phyloP scores from a whole-genome alignment of 805 yeast genomes.

The Nakazawaea wickerhamii region DNA sequence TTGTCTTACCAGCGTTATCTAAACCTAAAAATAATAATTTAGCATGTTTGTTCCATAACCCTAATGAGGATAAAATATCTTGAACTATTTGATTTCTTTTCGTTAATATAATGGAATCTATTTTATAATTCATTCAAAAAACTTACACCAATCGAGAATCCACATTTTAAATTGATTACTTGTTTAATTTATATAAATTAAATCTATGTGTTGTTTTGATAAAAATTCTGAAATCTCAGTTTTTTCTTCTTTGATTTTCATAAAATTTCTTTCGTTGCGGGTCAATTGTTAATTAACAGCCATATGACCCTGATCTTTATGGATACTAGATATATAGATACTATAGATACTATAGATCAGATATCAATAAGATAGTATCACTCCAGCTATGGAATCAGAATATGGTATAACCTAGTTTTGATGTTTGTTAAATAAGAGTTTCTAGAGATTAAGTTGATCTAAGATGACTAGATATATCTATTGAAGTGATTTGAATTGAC shows the following conservation, averaged over 20 bases:
- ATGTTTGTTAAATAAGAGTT: too few species aligned
- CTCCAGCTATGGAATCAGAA: too few species aligned
- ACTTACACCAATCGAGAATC: not conserved
- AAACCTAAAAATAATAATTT: conserved; percentile 92
- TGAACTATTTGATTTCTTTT: conserved; percentile 44
- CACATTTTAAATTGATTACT: not conserved
- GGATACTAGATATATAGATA: too few species aligned
- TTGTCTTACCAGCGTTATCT: conserved; percentile 97
- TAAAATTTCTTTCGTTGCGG: too few species aligned
- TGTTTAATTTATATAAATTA: conserved; percentile 12
- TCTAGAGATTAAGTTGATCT: not conserved
- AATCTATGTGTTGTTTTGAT: conserved; percentile 11
- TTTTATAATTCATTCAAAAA: too few species aligned
- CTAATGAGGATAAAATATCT: conserved; percentile 73
- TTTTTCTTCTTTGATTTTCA: not conserved
- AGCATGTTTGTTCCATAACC: conserved; percentile 92
- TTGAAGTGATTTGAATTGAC: too few species aligned
- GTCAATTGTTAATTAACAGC: too few species aligned
- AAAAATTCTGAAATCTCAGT: not conserved
- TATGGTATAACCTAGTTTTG: too few species aligned
- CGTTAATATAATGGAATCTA: too few species aligned
- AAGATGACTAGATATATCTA: not conserved
- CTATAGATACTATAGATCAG: too few species aligned
- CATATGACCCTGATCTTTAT: too few species aligned
- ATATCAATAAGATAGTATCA: too few species aligned